Percentiles rank a stretch among this genome's conserved stretches.
Conservation (phyloP, 257 asterid genomes). For the Penstemon barbatus region DNA sequence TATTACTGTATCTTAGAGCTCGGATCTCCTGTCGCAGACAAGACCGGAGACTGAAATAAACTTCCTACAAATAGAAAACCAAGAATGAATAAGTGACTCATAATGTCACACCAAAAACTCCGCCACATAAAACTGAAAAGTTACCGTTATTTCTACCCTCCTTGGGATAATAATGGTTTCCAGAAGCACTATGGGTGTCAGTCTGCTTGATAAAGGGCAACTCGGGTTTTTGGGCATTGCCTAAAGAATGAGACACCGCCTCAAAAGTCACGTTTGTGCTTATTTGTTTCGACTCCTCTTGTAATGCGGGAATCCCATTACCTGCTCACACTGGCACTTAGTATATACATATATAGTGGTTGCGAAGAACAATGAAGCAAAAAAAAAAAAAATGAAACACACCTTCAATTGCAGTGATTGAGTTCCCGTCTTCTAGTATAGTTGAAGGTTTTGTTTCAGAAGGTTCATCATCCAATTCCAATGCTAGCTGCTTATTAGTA, state of each 20-base stretch:
- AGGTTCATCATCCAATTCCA: slow-evolving; percentile 30
- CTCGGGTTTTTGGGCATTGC: slow-evolving; percentile 32
- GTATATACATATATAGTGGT: slow-evolving; percentile 14
- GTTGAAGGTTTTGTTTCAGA: slow-evolving; percentile 40
- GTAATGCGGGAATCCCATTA: slow-evolving; percentile 22
- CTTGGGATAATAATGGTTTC: slow-evolving; percentile 23
- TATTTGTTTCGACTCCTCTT: slow-evolving; percentile 29
- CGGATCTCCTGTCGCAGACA: slow-evolving; percentile 29
- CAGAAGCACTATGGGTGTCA: slow-evolving; percentile 24
- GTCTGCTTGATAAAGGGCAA: slow-evolving; percentile 31
- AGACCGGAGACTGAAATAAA: slow-evolving; percentile 38
- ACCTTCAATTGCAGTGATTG: slow-evolving; percentile 42
- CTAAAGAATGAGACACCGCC: slow-evolving; percentile 21
- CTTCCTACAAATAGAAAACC: slow-evolving; percentile 37
- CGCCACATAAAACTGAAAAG: neutral
- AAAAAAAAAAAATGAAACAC: neutral
- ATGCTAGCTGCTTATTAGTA: slow-evolving; percentile 1
- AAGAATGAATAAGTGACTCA: neutral
- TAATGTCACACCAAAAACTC: neutral
- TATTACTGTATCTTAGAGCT: slow-evolving; percentile 41
- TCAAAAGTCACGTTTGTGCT: slow-evolving; percentile 29
- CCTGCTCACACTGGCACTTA: slow-evolving; percentile 29
- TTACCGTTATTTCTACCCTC: slow-evolving; percentile 42
- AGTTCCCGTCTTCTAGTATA: slow-evolving; percentile 33
- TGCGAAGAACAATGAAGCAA: slow-evolving; percentile 7